phyloP scores from a whole-genome alignment of 164 flowering plant genomes.

The Pachysandra terminalis region DNA sequence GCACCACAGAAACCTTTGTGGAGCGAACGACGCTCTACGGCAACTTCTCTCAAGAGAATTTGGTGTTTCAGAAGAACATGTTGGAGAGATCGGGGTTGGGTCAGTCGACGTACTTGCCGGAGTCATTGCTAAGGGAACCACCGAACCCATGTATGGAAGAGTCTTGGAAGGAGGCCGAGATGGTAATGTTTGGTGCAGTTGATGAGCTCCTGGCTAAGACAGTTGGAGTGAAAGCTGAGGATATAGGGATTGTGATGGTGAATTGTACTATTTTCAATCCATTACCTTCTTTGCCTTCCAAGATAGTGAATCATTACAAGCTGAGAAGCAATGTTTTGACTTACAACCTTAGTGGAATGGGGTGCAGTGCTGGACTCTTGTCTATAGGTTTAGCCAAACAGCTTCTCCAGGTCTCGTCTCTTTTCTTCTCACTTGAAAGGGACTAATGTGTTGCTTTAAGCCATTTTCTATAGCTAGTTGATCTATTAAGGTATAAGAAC shows the following conservation, averaged over 20 bases:
- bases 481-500: too few relatives aligned
- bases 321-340: slow-evolving; percentile 22
- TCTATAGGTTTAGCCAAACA: slow-evolving; percentile 38
- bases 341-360: slow-evolving; percentile 44
- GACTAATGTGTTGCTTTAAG: too few relatives aligned
- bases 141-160: slow-evolving; percentile 22
- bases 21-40: neutral
- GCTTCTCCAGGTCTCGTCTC: slow-evolving; percentile 30
- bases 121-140: slow-evolving; percentile 17
- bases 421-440: too few relatives aligned
- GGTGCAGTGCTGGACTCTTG: slow-evolving; percentile 36
- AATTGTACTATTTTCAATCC: slow-evolving; percentile 32
- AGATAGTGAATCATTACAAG: slow-evolving; percentile 38
- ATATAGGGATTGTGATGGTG: slow-evolving; percentile 35
- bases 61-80: slow-evolving; percentile 21
- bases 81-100: slow-evolving; percentile 30
- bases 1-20: slow-evolving; percentile 11
- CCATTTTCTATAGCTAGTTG: too few relatives aligned
- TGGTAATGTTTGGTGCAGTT: slow-evolving; percentile 37
- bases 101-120: slow-evolving; percentile 26
- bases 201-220: slow-evolving; percentile 32
- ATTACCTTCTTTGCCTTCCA: slow-evolving; percentile 31
- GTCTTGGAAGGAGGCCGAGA: slow-evolving; percentile 28
- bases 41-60: slow-evolving; percentile 8
- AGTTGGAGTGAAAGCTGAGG: slow-evolving; percentile 13